These are phyloP conservation scores for Blastobotrys attinorum DNA, from an alignment of 805 yeast genomes.

Conservation along the genomic window DNA sequence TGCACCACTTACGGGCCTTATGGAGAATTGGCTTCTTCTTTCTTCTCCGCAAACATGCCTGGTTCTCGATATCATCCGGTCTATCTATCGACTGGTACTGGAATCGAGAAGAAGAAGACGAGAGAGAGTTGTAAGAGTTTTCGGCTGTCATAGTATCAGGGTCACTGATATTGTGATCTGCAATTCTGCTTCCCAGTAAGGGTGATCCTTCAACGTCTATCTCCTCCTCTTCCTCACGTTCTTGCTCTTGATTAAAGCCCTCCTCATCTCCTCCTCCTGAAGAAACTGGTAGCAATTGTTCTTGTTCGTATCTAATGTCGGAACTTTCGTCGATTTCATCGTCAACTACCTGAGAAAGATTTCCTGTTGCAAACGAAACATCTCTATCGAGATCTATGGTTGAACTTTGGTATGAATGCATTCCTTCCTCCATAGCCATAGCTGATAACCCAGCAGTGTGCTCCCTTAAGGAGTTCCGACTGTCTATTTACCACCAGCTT, in stretches of 20 bases:
- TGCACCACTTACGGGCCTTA: not conserved
- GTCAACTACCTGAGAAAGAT: not conserved
- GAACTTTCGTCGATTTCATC: not conserved
- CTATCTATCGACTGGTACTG: too few relatives aligned
- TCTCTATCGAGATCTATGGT: not conserved
- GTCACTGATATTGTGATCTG: too few relatives aligned
- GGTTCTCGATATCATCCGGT: not conserved
- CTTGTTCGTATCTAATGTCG: too few relatives aligned
- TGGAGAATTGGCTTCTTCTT: too few relatives aligned
- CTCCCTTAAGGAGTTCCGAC: constrained; percentile 12
- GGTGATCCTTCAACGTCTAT: not conserved
- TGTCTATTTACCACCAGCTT: too few relatives aligned
- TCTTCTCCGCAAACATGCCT: not conserved
- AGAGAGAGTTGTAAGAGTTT: not conserved
- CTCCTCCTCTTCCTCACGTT: not conserved
- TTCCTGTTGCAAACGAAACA: not conserved
- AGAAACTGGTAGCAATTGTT: too few relatives aligned
- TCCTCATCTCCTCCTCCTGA: not conserved
- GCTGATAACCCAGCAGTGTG: constrained; percentile 18
- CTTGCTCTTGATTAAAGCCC: not conserved
- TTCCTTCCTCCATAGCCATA: constrained; percentile 17
- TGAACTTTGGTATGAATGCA: constrained; percentile 3
- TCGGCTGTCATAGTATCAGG: not conserved
- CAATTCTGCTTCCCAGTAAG: not conserved
- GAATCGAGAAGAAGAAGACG: not conserved